Evolutionary conservation across 768 basidiomycete species (phyloP).

Genomic region (Clavaria fumosa): DNA sequence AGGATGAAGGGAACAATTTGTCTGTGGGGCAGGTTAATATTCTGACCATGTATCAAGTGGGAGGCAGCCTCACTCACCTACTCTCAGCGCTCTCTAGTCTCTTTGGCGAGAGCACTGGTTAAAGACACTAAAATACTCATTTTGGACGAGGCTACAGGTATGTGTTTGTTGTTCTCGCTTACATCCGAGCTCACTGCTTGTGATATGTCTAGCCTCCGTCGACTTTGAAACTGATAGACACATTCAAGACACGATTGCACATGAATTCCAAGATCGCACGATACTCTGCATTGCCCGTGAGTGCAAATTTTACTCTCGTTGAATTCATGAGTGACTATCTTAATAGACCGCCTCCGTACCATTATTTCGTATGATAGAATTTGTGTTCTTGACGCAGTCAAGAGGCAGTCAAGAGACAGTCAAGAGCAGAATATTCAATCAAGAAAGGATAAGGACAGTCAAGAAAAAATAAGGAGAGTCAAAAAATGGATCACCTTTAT

Average conservation of each 20-base stretch:
- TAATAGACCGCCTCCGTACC: slow-evolving; percentile 74
- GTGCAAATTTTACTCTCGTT: slow-evolving; percentile 17
- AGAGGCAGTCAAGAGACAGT: too few species aligned
- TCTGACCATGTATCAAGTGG: background rate
- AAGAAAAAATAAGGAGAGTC: too few species aligned
- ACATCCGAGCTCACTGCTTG: background rate
- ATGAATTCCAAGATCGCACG: slow-evolving; percentile 72
- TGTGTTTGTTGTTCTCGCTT: slow-evolving; percentile 2
- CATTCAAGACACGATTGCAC: slow-evolving; percentile 81
- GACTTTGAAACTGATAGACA: slow-evolving; percentile 83
- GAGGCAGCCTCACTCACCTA: too few species aligned
- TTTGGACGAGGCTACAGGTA: slow-evolving; percentile 80
- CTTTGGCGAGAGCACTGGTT: slow-evolving; percentile 78
- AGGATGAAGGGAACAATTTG: slow-evolving; percentile 77
- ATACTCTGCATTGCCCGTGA: slow-evolving; percentile 77
- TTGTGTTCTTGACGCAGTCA: slow-evolving; percentile 75
- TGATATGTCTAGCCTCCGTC: slow-evolving; percentile 43
- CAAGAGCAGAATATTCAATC: too few species aligned
- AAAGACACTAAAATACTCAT: slow-evolving; percentile 75
- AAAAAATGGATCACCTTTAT: too few species aligned
- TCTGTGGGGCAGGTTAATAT: slow-evolving; percentile 49
- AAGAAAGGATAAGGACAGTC: too few species aligned
- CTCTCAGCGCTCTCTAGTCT: slow-evolving; percentile 64
- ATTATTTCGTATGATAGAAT: slow-evolving; percentile 84
- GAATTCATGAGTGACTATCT: slow-evolving; percentile 1